Evolutionary conservation across 306 rosid genomes (phyloP), one percentile per base, ranked within the genome.

Genomic region (Arachis hypogaea): DNA sequence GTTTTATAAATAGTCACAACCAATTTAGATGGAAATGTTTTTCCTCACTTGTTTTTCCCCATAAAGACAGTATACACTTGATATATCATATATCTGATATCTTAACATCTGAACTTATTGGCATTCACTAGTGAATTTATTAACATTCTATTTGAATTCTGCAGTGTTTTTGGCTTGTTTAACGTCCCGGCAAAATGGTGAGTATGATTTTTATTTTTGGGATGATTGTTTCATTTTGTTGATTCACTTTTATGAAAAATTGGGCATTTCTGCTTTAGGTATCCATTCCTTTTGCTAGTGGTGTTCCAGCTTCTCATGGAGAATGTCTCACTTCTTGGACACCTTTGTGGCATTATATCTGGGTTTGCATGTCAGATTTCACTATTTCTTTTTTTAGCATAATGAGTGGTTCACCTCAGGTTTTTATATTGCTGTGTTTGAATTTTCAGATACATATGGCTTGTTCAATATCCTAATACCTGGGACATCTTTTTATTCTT

Each of bases 151-250:
- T 16, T 11, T 77, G 55, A 28, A 10, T 50, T 78, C 41, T 88
- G 91, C 99, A 94, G 99, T 71, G 83, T 94, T 66, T 89, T 92
- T 84, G 99, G 99, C 78, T 92, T 94, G 81, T 94, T 94, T 74
- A 87, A 86, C 78, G 95, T 94, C 67, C 97, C 97, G 57, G 96
- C 99, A 36, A 91, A 92, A 77, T 90, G 92, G 99, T 94, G 84
- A 88, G 72, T 82, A 38, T 42, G 6, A 41, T 64, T 66, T 77
- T 63, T 52, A 44, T 66, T 77, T 63, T 57, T 51, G 55, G 29
- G 52, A 43, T 58, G 40, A 58, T 28, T 47, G 51, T 62, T 79
- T 69, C 51, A 63, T 74, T 64, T 61, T 64, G 41, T 45, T 63
- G 54, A 40, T 66, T 12, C 41, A 44, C 47, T 71, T 78, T 51